phyloP scores from a whole-genome alignment of 2,329 filamentous ascomycete species.

The Ascomycota sp. region DNA sequence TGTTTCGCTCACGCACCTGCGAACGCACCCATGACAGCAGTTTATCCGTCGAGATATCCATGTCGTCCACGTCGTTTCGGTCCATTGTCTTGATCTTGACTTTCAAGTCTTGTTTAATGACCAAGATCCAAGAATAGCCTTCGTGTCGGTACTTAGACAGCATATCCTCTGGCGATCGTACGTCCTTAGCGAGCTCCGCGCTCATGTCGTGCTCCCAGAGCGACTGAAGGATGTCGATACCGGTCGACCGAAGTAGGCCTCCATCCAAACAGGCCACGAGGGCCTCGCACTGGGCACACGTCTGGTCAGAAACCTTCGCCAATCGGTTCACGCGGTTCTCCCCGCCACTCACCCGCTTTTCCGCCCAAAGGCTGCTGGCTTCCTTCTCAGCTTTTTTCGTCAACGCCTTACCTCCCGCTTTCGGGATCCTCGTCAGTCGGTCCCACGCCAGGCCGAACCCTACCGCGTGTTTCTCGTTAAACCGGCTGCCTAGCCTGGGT shows the following conservation, averaged over 20 bases:
- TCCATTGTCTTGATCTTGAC: slow-evolving; percentile 65
- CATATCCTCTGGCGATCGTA: slow-evolving; percentile 61
- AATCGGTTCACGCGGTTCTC: too few relatives aligned
- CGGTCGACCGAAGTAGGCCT: slow-evolving; percentile 51
- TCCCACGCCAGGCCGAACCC: slow-evolving; percentile 88
- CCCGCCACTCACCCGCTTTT: slow-evolving; percentile 35
- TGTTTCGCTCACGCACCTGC: slow-evolving; percentile 64
- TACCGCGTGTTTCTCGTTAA: slow-evolving; percentile 58
- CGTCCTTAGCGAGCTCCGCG: slow-evolving; percentile 69
- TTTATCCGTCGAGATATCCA: slow-evolving; percentile 53
- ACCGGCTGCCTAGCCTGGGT: slow-evolving; percentile 41
- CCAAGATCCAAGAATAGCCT: slow-evolving; percentile 67
- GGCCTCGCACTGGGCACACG: slow-evolving; percentile 48
- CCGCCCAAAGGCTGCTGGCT: slow-evolving; percentile 34
- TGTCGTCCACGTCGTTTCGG: slow-evolving; percentile 53
- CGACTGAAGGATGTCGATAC: slow-evolving; percentile 55
- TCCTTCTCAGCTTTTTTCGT: slow-evolving; percentile 54
- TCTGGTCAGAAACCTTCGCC: too few relatives aligned
- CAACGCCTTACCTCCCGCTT: slow-evolving; percentile 32
- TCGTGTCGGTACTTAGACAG: slow-evolving; percentile 58
- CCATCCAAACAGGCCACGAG: slow-evolving; percentile 77
- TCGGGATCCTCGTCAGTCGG: slow-evolving; percentile 47
- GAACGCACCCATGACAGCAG: slow-evolving; percentile 61
- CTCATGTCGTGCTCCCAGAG: slow-evolving; percentile 74
- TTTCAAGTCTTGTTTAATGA: slow-evolving; percentile 59